Evolutionary conservation across 2,329 filamentous ascomycete species (phyloP).

Genomic region (Neonectria punicea): DNA sequence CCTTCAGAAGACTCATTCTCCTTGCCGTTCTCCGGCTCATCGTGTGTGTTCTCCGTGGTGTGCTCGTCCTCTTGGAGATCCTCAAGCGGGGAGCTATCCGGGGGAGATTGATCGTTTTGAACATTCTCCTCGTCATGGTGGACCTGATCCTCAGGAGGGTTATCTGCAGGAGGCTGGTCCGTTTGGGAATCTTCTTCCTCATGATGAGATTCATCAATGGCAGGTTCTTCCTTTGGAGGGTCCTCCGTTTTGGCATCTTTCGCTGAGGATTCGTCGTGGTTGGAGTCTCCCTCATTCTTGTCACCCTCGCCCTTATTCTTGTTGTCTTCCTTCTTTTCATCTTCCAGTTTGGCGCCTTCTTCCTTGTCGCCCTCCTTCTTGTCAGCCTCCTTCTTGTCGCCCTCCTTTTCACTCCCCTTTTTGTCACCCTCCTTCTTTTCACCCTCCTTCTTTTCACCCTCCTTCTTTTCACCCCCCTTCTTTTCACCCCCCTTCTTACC

Average conservation of each 20-base stretch:
- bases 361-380: neutral
- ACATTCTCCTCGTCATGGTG: neutral
- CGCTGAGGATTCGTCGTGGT: neutral
- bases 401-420: neutral
- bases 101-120: neutral
- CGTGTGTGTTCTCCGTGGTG: neutral
- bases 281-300: slow-evolving; percentile 21
- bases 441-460: neutral
- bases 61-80: neutral
- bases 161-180: neutral
- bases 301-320: neutral
- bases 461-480: neutral
- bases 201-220: neutral
- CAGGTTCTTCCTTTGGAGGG: neutral
- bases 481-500: neutral
- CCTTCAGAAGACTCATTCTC: neutral
- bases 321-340: neutral
- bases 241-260: neutral
- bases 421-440: neutral
- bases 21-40: neutral
- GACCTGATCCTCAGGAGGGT: neutral
- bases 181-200: neutral
- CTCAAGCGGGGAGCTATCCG: neutral
- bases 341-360: neutral
- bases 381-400: neutral